Percentiles rank a stretch among this genome's conserved stretches.
phyloP scores from a whole-genome alignment of 2,329 filamentous ascomycete genomes.

The Colletotrichum siamense region DNA sequence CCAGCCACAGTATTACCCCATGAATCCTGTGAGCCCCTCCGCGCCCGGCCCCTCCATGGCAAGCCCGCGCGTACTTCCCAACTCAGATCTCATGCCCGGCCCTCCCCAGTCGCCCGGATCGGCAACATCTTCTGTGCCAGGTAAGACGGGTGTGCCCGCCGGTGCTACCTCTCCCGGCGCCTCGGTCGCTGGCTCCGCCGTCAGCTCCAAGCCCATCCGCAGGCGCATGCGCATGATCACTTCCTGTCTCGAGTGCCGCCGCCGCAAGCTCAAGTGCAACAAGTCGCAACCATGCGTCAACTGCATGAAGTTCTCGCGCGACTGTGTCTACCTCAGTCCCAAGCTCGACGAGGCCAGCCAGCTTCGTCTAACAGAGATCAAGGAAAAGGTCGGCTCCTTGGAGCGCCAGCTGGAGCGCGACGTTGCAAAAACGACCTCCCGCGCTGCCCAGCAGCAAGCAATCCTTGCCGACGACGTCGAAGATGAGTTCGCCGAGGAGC shows the following conservation, averaged over 20 bases:
- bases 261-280: conserved; percentile 81
- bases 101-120: conserved; percentile 10
- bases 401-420: conserved; percentile 74
- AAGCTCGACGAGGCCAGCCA: conserved; percentile 74
- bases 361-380: conserved; percentile 75
- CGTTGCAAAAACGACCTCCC: conserved; percentile 55
- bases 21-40: conserved; percentile 12
- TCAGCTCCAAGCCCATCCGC: conserved; percentile 49
- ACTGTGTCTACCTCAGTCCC: conserved; percentile 69
- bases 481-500: conserved; percentile 64
- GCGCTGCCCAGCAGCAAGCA: conserved; percentile 36
- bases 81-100: conserved; percentile 14
- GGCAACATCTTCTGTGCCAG: conserved; percentile 5
- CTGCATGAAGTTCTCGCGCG: conserved; percentile 59
- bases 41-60: conserved; percentile 1
- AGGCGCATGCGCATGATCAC: conserved; percentile 71
- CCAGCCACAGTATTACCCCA: conserved; percentile 20
- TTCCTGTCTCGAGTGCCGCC: conserved; percentile 73
- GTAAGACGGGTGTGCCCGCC: neutral
- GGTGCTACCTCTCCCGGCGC: neutral
- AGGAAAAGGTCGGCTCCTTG: conserved; percentile 77
- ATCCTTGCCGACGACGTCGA: conserved; percentile 57
- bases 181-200: neutral
- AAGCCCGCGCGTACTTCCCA: conserved; percentile 17
- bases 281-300: conserved; percentile 75